phyloP scores from a whole-genome alignment of 441 rosid species.

The Aquilaria agallochum region DNA sequence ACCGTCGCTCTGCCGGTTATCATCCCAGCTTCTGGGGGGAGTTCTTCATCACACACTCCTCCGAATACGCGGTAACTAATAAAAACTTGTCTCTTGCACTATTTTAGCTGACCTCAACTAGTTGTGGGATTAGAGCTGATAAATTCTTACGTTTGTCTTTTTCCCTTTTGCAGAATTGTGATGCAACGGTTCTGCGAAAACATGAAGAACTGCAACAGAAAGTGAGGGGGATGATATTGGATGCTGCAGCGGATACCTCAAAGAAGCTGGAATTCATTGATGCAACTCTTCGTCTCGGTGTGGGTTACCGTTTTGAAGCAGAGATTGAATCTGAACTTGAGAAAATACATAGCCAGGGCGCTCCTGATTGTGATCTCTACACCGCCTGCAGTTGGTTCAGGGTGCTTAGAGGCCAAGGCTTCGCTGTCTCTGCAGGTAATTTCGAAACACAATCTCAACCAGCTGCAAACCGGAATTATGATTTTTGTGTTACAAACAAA shows the following conservation, averaged over 20 bases:
- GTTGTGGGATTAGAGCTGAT: no score
- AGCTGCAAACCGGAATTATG: neutral
- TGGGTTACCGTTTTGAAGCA: slow-evolving; percentile 13
- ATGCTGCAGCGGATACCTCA: neutral
- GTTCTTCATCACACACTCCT: no score
- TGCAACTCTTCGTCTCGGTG: neutral
- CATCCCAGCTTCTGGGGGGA: no score
- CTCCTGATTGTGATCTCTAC: neutral
- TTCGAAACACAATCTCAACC: neutral
- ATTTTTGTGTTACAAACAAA: no score
- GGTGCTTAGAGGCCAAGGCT: neutral
- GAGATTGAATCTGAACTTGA: slow-evolving; percentile 5
- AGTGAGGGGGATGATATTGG: neutral
- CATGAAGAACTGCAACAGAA: slow-evolving; percentile 4
- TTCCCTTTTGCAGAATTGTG: neutral
- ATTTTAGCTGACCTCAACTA: no score
- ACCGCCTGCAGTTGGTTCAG: neutral
- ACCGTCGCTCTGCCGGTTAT: no score
- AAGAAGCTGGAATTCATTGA: slow-evolving; percentile 1
- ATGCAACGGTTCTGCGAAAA: neutral
- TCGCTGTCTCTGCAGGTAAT: neutral
- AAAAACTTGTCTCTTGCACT: neutral
- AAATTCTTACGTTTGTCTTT: neutral
- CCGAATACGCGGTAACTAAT: neutral
- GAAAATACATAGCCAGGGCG: neutral